Evolutionary conservation across 2,329 filamentous ascomycete genomes (phyloP), one percentile per base, ranked within the genome.

Genomic region (Rutstroemia sp.): DNA sequence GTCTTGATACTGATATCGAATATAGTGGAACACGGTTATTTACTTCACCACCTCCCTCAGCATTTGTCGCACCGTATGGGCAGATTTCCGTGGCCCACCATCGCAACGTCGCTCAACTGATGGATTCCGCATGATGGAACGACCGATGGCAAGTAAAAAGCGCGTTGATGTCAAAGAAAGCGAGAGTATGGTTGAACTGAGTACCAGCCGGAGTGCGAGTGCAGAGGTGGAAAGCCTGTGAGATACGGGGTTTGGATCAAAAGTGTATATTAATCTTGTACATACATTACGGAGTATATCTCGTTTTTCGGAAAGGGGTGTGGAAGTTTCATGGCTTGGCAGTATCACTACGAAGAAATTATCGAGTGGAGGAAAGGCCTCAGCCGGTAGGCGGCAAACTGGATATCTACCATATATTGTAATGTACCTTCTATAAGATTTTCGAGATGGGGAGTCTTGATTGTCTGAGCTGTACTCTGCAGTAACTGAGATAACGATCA

Each of bases 11-110:
- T 53, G 10, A 53, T 10, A 19, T 6, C 2, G 21, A 7, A 21
- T 2, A 38, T 12, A 54, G 52, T 92, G 89, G 88, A 94, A 94
- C 67, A 81, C 84, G 19, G 71, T 88, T 53, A 89, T 94, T 60
- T 94, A 92, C 70, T 73, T 84, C 17, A 77, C 81, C 12, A 89
- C 86, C 0, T 89, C 86, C 5, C 81, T 82, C 8, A 10, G 45
- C 5, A 54, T 54, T 2, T 54, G 52, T 19, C 52, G 52, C 10
- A 41, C 21, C 5, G 45, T 49, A 12, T 54, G 52, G 52, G n/a
- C 30, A 4, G 52, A 54, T 21, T 21, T 49, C 4, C 21, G 45
- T 6, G 45, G 52, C 2, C 52, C 52, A 5, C 16, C 52, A 0
- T 19, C 38, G 2, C 52, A 54, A 30, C 34, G 27, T 41, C 48